Evolutionary conservation across 2,329 filamentous ascomycete species (phyloP), one percentile per base, ranked within the genome.

Genomic region (Diaporthe humulicola): DNA sequence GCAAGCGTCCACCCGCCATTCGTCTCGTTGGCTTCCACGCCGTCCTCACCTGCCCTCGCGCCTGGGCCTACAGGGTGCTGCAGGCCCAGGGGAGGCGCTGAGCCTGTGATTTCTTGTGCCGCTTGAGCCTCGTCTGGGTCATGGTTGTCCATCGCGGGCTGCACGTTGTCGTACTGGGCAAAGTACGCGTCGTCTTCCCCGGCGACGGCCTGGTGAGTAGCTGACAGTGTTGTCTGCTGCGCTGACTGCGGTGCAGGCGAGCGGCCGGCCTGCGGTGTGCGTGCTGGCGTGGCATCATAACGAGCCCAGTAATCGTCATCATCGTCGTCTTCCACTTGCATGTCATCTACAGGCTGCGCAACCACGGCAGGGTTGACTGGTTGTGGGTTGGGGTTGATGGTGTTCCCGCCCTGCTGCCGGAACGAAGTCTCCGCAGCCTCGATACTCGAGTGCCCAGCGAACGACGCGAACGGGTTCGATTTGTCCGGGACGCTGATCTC

Each of bases 231-330:
- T 45, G 76, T 74, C 78, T 83, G 74, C 77, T 81, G 75, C 38
- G 38, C 48, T 78, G 82, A 78, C 77, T 79, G 79, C 19, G 93
- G 92, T 17, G 90, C 92, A 4, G 93, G 92, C 6, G 92, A 93
- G 33, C 86, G 87, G 79, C 92, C 91, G 30, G 86, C 83, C 9
- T 88, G 91, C 1, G 92, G 92, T 14, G 92, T 94, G 58, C 88
- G 87, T 2, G 89, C 88, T 1, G 93, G 93, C 5, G 93, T 94
- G 36, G 90, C 89, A 81, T 95, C 93, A 82, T 96, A 96, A 76
- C 91, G 90, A 42, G 91, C 93, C 94, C 94, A 96, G 82, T 96
- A 96, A 78, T 92, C 92, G 78, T 92, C 92, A 77, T 94, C 93
- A 76, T 95, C 93, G 42, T 93, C 92, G 0, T 92, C 90, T 1